Evolutionary conservation across 2,329 filamentous ascomycete genomes (phyloP).

Genomic region (Pyricularia grisea): DNA sequence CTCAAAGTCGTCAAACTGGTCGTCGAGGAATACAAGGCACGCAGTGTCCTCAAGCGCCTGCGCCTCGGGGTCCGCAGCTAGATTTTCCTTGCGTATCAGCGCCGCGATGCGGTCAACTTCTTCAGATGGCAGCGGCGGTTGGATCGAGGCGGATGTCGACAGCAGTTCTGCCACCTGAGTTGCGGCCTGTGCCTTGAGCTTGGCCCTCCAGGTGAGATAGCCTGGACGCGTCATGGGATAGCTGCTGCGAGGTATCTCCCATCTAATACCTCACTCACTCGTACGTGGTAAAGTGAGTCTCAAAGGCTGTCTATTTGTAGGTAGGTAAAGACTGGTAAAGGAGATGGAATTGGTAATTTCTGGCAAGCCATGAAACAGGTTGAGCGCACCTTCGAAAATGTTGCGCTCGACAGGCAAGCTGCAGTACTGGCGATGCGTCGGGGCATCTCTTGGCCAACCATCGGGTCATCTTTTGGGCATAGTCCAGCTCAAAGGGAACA

Average conservation of each 20-base stretch:
- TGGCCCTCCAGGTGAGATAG: constrained; percentile 72
- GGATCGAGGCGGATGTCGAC: constrained; percentile 20
- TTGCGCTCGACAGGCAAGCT: constrained; percentile 72
- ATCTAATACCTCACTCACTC: constrained; percentile 30
- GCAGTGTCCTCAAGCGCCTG: constrained; percentile 78
- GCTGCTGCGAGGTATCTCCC: constrained; percentile 67
- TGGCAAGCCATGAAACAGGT: neutral
- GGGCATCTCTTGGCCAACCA: constrained; percentile 58
- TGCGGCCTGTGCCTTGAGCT: constrained; percentile 58
- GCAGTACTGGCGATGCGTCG: constrained; percentile 54
- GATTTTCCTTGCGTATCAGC: constrained; percentile 71
- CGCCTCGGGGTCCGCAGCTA: constrained; percentile 40
- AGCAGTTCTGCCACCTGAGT: constrained; percentile 46
- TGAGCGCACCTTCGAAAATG: constrained; percentile 59
- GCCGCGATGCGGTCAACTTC: constrained; percentile 54
- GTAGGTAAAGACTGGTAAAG: neutral
- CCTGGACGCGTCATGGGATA: constrained; percentile 69
- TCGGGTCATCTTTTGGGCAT: constrained; percentile 68
- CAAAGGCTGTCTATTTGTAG: neutral
- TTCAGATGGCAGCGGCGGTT: constrained; percentile 28
- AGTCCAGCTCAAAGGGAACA: constrained; percentile 71
- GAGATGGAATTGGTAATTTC: neutral
- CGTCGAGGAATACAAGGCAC: constrained; percentile 79
- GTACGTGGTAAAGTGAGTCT: neutral
- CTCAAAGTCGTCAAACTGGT: constrained; percentile 77